Conservation (phyloP, 2,329 filamentous ascomycete species). For the Cladosporium velox region DNA sequence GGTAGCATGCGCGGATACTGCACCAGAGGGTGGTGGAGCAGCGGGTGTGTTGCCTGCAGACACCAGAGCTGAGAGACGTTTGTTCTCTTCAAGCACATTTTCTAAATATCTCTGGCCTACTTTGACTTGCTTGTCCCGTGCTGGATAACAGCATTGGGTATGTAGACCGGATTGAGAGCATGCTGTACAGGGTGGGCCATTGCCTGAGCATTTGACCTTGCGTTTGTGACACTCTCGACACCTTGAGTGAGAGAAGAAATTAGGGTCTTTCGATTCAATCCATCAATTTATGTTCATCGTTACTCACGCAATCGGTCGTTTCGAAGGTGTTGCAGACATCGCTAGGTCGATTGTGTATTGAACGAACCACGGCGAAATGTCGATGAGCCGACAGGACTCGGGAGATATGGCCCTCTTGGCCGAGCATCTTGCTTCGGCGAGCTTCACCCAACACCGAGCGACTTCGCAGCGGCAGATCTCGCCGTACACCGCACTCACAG, state of each 20-base stretch:
- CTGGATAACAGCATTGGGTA: constrained; percentile 33
- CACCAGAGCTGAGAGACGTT: constrained; percentile 28
- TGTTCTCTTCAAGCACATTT: constrained; percentile 36
- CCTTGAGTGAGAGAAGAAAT: constrained; percentile 19
- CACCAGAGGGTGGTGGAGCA: constrained; percentile 1
- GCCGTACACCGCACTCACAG: constrained; percentile 1
- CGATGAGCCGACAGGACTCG: neutral
- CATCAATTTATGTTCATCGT: neutral
- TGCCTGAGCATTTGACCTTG: constrained; percentile 41
- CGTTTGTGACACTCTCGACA: constrained; percentile 35
- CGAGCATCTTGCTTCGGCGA: constrained; percentile 8
- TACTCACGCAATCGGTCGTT: constrained; percentile 26
- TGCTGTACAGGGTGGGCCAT: constrained; percentile 36
- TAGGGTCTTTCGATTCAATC: neutral
- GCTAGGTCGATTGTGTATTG: neutral
- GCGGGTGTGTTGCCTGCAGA: constrained; percentile 23
- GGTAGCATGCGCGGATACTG: constrained; percentile 19
- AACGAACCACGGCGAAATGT: constrained; percentile 4
- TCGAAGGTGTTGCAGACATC: constrained; percentile 18
- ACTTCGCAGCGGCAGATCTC: neutral
- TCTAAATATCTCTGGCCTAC: constrained; percentile 37
- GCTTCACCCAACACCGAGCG: neutral
- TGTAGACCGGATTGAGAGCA: constrained; percentile 29
- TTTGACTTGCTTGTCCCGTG: constrained; percentile 36
- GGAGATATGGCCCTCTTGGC: neutral